Conservation (phyloP, 1,284 basidiomycete species). For the Schizopora paradoxa region DNA sequence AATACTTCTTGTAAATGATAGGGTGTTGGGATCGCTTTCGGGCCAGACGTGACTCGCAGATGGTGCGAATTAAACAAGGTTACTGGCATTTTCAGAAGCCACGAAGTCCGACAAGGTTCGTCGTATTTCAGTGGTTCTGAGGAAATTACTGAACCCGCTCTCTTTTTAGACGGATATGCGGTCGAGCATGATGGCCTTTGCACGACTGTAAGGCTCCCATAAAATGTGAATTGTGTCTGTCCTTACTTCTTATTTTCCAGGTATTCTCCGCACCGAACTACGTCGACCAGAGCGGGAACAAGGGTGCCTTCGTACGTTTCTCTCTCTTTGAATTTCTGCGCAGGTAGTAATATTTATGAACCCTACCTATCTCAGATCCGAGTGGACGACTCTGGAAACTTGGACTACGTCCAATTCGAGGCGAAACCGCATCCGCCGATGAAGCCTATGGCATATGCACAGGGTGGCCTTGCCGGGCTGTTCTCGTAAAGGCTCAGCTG, state of each 20-base stretch:
- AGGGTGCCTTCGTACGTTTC: constrained; percentile 69
- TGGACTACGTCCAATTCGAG: constrained; percentile 79
- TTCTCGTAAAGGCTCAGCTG: too few relatives aligned
- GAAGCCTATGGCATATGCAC: constrained; percentile 88
- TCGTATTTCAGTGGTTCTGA: constrained; percentile 12
- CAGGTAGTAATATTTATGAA: neutral
- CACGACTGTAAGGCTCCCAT: constrained; percentile 57
- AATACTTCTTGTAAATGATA: constrained; percentile 27
- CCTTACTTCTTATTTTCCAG: constrained; percentile 32
- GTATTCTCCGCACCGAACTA: constrained; percentile 85
- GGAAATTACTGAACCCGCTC: constrained; percentile 6
- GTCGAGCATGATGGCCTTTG: constrained; percentile 88
- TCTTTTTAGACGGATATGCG: constrained; percentile 68
- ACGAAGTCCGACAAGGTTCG: constrained; percentile 92
- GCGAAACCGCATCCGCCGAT: constrained; percentile 85
- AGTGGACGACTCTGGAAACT: constrained; percentile 74
- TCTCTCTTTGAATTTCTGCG: constrained; percentile 5
- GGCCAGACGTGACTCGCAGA: constrained; percentile 83
- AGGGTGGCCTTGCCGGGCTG: constrained; percentile 56
- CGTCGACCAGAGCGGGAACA: constrained; percentile 77
- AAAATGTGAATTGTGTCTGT: constrained; percentile 4
- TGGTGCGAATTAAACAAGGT: constrained; percentile 90
- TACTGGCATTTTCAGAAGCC: constrained; percentile 88
- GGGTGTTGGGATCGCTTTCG: constrained; percentile 96
- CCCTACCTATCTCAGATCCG: constrained; percentile 50